Percentiles rank a stretch among this genome's conserved stretches.
Evolutionary conservation across 2,329 filamentous ascomycete species (phyloP).

Genomic region (Nemania sp.): DNA sequence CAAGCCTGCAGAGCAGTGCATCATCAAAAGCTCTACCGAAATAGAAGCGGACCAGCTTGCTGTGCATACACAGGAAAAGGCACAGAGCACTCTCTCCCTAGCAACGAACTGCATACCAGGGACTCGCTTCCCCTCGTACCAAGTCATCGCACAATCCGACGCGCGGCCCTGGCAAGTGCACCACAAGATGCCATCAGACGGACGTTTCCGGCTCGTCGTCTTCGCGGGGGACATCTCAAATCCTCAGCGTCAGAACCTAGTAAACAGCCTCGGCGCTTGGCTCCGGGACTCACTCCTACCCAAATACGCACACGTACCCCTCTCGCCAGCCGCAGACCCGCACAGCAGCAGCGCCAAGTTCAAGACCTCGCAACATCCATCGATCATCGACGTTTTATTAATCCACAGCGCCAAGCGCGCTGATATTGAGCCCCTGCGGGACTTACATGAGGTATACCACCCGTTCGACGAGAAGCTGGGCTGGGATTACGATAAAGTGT

Average conservation of each 20-base stretch:
- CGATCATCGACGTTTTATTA: slow-evolving; percentile 61
- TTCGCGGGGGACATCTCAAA: slow-evolving; percentile 62
- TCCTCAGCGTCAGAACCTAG: slow-evolving; percentile 46
- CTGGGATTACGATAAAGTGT: slow-evolving; percentile 61
- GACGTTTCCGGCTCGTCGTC: slow-evolving; percentile 61
- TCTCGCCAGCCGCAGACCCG: slow-evolving; percentile 28
- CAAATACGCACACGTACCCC: slow-evolving; percentile 37
- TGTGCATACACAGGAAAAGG: background rate
- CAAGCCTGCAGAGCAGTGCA: slow-evolving; percentile 46
- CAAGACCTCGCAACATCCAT: slow-evolving; percentile 44
- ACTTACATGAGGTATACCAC: slow-evolving; percentile 54
- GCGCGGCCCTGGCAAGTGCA: slow-evolving; percentile 63
- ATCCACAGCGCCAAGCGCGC: slow-evolving; percentile 58
- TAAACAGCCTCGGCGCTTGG: slow-evolving; percentile 47
- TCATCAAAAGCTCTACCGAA: background rate
- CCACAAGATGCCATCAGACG: slow-evolving; percentile 57
- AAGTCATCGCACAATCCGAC: slow-evolving; percentile 62
- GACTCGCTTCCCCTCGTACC: slow-evolving; percentile 61
- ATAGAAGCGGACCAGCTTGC: slow-evolving; percentile 6
- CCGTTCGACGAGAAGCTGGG: slow-evolving; percentile 51
- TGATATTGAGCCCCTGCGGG: slow-evolving; percentile 51
- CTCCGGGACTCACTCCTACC: slow-evolving; percentile 46
- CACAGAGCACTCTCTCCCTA: slow-evolving; percentile 44
- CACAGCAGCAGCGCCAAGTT: slow-evolving; percentile 21
- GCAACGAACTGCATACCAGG: slow-evolving; percentile 52